These are phyloP conservation scores for Millerozyma acaciae DNA, from an alignment of 805 yeast species.

Conservation along the genomic window DNA sequence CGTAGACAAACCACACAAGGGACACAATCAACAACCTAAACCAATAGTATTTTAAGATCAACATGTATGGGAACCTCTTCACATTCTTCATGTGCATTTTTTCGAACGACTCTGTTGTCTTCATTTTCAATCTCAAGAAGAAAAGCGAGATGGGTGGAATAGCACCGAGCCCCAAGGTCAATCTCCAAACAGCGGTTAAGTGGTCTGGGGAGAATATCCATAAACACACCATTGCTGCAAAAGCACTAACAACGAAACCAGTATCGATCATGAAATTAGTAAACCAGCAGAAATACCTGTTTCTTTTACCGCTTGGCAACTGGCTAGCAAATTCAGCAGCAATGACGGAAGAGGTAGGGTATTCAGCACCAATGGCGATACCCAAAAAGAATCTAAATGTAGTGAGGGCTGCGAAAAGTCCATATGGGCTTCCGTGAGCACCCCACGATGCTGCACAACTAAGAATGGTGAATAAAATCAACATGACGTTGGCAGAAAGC, in stretches of 20 bases:
- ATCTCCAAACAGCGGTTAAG: conserved; percentile 85
- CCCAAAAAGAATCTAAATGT: conserved; percentile 86
- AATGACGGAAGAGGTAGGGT: conserved; percentile 90
- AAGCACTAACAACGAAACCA: conserved; percentile 80
- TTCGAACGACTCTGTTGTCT: conserved; percentile 68
- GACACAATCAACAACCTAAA: conserved; percentile 68
- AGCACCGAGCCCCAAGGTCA: conserved; percentile 86
- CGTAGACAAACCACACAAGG: conserved; percentile 86
- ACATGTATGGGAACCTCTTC: conserved; percentile 56
- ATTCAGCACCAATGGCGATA: conserved; percentile 91
- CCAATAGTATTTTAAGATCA: conserved; percentile 78
- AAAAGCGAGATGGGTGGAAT: conserved; percentile 79
- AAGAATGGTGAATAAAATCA: conserved; percentile 73
- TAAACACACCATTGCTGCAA: conserved; percentile 80
- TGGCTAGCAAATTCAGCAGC: conserved; percentile 86
- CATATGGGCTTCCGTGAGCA: conserved; percentile 58
- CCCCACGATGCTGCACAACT: conserved; percentile 87
- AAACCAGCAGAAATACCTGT: conserved; percentile 85
- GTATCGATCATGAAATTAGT: conserved; percentile 83
- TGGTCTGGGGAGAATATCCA: conserved; percentile 76
- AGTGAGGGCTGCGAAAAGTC: conserved; percentile 80
- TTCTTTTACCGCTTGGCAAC: conserved; percentile 78
- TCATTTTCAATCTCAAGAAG: conserved; percentile 69
- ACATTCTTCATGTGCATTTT: conserved; percentile 66
- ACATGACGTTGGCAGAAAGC: conserved; percentile 70